Conservation (phyloP, 2,329 filamentous ascomycete genomes). For the Calonectria crousiana region DNA sequence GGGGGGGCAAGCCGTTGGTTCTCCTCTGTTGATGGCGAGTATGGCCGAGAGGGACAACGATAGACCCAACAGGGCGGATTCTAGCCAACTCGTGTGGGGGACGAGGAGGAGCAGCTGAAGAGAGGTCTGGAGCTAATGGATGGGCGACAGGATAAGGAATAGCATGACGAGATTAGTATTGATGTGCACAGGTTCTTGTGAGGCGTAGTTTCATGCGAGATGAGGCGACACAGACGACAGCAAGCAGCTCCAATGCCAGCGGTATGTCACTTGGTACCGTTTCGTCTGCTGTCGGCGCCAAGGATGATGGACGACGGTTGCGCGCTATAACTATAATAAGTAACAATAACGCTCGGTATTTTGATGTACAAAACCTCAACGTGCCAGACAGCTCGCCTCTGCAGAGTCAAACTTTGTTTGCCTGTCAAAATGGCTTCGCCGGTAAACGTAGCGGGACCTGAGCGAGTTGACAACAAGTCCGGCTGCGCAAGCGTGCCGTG, state of each 20-base stretch:
- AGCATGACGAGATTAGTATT: conserved; percentile 5
- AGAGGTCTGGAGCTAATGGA: conserved; percentile 11
- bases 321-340: conserved; percentile 6
- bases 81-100: conserved; percentile 15
- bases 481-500: conserved; percentile 11
- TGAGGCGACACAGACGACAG: conserved; percentile 5
- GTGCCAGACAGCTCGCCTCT: conserved; percentile 9
- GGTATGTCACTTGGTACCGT: conserved; percentile 4
- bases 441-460: conserved; percentile 6
- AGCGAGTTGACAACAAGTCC: conserved; percentile 9
- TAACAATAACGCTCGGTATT: conserved; percentile 8
- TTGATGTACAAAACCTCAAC: conserved; percentile 4
- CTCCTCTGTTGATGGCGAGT: conserved; percentile 1
- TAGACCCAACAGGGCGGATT: neutral
- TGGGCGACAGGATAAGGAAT: conserved; percentile 14
- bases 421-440: conserved; percentile 8
- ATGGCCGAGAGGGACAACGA: conserved; percentile 4
- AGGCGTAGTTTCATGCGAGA: conserved; percentile 11
- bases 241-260: neutral
- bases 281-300: conserved; percentile 6
- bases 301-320: neutral
- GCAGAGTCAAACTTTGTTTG: conserved; percentile 13
- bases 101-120: neutral
- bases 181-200: conserved; percentile 11
- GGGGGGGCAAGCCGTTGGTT: neutral